Evolutionary conservation across 116 monocot species (phyloP), one percentile per base, ranked within the genome.

Genomic region (Papilionanthe hybrid): DNA sequence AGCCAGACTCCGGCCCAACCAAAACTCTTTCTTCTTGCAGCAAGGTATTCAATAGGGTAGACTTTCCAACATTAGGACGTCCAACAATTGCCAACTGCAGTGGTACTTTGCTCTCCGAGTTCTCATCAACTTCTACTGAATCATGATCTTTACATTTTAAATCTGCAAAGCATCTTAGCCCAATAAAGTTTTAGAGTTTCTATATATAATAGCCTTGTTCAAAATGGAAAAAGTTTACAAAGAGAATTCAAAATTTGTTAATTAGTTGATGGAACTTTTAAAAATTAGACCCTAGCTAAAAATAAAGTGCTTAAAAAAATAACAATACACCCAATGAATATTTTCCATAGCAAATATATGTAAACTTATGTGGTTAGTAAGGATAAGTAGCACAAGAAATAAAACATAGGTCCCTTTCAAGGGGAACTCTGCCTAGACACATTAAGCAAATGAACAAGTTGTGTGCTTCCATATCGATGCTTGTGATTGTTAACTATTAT

Each of bases 41-140:
- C 43, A 95, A 79, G 63, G 91, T 78, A 87, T 95, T 99, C 25
- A 99, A 77, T 55, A 99, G 72, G 58, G 99, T 95, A 75, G 99
- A 99, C 77, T 99, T 99, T 76, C 95, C 99, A 77, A 99, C 99
- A 92, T 99, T 99, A 53, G 99, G 99, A 60, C 99, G 85, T 29
- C 99, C 99, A 12, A 95, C 95, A 87, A 99, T 99, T 48, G 99
- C 99, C 74, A 99, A 84, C 80, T 99, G 99, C 81, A 95, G 85
- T 43, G 99, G 91, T 41, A 86, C 55, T 78, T 90, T 92, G 28
- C 48, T 79, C 30, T 84, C 81, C 0, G 13, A 80, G 57, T 45
- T 84, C 19, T 93, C 89, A 63, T 82, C 87, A 11, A 18, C 75
- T 47, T 88, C 86, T 32, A 76, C 77, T 37, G 48, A 78, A 47